Evolutionary conservation across 2,329 filamentous ascomycete species (phyloP), one percentile per base, ranked within the genome.

Genomic region (Elsinoe batatas): DNA sequence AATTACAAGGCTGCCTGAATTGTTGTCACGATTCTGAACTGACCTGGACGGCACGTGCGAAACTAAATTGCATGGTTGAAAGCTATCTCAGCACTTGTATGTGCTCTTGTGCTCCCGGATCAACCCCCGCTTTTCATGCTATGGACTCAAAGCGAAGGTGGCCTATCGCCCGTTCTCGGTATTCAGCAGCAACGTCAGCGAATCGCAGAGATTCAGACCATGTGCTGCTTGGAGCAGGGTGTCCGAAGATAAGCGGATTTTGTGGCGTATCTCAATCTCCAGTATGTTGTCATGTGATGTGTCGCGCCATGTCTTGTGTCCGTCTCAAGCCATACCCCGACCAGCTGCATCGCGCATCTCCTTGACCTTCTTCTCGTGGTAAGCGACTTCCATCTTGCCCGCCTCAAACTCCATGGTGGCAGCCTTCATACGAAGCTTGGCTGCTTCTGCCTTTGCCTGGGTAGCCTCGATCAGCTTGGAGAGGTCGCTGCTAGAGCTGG

Each of bases 371-470:
- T 44, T 44, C 12, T 44, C 40, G n/a, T 18, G 40, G 10, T 44
- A 44, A 12, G 40, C 40, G 26, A 20, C 40, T 26, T 44, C 40
- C 18, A 44, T 22, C 40, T 30, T 44, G 40, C 26, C 40, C 10
- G 40, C 40, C 11, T 44, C 40, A 20, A 20, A 44, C 20, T 44
- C 40, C n/a, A 44, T 44, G n/a, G 11, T 44, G 3, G 40, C 40
- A 44, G 40, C 40, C 7, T 11, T 44, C 40, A 44, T 44, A 26
- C 40, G 40, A 22, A 44, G 40, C 40, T n/a, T 44, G 18, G 43
- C 33, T 1, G 54, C 56, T 46, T 58, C 35, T 13, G 42, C 50
- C 54, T 60, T 55, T 13, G 58, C 18, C 33, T 56, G 38, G 7
- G 36, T 12, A 22, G 53, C 43, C 20, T 58, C 46, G 5, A 43